Evolutionary conservation across 805 yeast species (phyloP).

Genomic region (Nakazawaea holstii): DNA sequence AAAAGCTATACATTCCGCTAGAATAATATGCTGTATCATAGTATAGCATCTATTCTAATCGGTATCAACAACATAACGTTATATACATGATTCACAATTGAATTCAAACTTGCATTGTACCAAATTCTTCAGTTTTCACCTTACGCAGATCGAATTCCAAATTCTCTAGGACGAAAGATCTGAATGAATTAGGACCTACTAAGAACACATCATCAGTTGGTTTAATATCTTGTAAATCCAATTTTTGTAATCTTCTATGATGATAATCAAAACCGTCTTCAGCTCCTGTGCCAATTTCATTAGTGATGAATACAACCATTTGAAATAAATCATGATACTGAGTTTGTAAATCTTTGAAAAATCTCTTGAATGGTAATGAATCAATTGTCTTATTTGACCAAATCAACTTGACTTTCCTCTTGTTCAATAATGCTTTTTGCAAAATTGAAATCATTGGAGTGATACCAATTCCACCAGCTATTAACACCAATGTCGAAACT

Average conservation of each 20-base stretch:
- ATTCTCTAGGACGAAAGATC: constrained; percentile 22
- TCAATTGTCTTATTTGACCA: constrained; percentile 26
- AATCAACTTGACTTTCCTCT: constrained; percentile 26
- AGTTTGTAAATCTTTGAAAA: constrained; percentile 17
- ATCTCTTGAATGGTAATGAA: constrained; percentile 22
- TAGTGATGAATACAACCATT: constrained; percentile 21
- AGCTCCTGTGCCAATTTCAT: constrained; percentile 3
- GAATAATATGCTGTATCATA: too few relatives aligned
- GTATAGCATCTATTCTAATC: too few relatives aligned
- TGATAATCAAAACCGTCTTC: neutral
- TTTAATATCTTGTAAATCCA: constrained; percentile 21
- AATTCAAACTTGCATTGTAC: constrained; percentile 24
- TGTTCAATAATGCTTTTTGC: constrained; percentile 30
- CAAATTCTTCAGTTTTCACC: constrained; percentile 27
- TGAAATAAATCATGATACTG: constrained; percentile 15
- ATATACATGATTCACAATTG: neutral
- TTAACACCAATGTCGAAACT: constrained; percentile 26
- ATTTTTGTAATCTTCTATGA: constrained; percentile 8
- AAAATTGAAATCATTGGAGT: constrained; percentile 57
- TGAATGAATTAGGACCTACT: constrained; percentile 30
- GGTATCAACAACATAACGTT: too few relatives aligned
- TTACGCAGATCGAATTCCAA: constrained; percentile 17
- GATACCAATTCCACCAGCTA: constrained; percentile 64
- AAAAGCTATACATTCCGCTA: too few relatives aligned
- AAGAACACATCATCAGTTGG: constrained; percentile 23